Evolutionary conservation across 192 early-diverging fungal genomes (phyloP), one percentile per base, ranked within the genome.

Genomic region (Geranomyces variabilis): DNA sequence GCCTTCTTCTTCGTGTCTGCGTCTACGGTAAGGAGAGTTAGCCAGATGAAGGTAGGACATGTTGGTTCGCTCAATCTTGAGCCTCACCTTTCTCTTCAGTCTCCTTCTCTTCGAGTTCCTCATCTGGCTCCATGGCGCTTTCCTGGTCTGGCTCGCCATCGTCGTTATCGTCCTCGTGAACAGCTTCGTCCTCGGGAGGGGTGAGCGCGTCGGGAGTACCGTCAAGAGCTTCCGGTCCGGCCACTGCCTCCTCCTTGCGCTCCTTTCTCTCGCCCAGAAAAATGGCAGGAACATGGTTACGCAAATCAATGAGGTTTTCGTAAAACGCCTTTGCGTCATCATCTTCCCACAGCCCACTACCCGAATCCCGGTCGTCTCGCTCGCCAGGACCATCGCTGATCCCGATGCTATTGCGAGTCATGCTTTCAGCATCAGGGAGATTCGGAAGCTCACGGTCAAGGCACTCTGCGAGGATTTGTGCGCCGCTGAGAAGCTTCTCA

Each of bases 301-400:
- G 79, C 34, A 99, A 80, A 72, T 97, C 91, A 36, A 92, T 74
- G 5, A 98, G 66, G 34, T 88, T 82, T 70, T 97, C 94, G 73
- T 98, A 99, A 76, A 99, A 97, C 51, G 82, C 78, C 49, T 90
- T 85, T 28, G 90, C 89, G 46, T 98, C 96, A 28, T 98, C 94
- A 73, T 97, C 94, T 71, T 98, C 96, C 93, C 96, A 99, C 22
- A 89, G 76, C 46, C 69, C 65, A 29, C 34, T 69, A 0, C 53
- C 17, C 0, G 49, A 14, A 46, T 80, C 75, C 78, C 61, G 22
- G 0, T 70, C 69, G 30, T 70, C 56, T 22, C 28, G 13, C 9
- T 70, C 57, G 10, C 45, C 49, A 28, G 33, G 17, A 12, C 44
- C 43, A 7, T 80, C 75, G 15, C 69, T 68, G 46, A 85, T 81